Conservation (phyloP, 805 yeast genomes). For the Limtongozyma cylindracea region DNA sequence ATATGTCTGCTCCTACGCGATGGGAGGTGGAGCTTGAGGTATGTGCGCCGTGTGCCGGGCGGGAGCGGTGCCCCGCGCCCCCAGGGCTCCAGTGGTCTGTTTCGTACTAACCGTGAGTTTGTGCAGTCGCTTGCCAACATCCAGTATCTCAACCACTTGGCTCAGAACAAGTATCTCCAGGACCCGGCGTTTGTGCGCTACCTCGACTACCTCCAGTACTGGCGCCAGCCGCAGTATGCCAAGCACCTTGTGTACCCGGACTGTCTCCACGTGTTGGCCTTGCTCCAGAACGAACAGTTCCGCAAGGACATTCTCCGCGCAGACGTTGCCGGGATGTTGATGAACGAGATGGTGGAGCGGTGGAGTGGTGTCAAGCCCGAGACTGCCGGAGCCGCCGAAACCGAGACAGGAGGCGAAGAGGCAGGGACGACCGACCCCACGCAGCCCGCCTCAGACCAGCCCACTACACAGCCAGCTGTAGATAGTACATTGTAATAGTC, state of each 20-base stretch:
- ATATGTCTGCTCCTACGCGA: slow-evolving; percentile 26
- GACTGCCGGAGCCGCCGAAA: no score
- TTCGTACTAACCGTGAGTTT: no score
- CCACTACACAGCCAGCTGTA: no score
- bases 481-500: no score
- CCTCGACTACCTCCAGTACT: slow-evolving; percentile 60
- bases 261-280: slow-evolving; percentile 55
- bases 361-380: no score
- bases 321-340: slow-evolving; percentile 27
- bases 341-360: slow-evolving; percentile 55
- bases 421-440: no score
- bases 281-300: slow-evolving; percentile 26
- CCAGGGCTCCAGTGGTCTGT: no score
- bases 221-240: slow-evolving; percentile 53
- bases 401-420: no score
- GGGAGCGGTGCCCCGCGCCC: no score
- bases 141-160: slow-evolving; percentile 65
- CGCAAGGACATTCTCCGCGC: slow-evolving; percentile 28
- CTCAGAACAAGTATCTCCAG: slow-evolving; percentile 58
- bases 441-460: no score
- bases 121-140: slow-evolving; percentile 83
- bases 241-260: slow-evolving; percentile 65
- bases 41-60: no score
- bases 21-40: slow-evolving; percentile 86
- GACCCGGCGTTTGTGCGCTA: slow-evolving; percentile 52